A percentile compares a stretch with the other conserved stretches of the same genome.
Evolutionary conservation across 2,329 filamentous ascomycete species (phyloP).

Genomic region (Aureobasidium lini): DNA sequence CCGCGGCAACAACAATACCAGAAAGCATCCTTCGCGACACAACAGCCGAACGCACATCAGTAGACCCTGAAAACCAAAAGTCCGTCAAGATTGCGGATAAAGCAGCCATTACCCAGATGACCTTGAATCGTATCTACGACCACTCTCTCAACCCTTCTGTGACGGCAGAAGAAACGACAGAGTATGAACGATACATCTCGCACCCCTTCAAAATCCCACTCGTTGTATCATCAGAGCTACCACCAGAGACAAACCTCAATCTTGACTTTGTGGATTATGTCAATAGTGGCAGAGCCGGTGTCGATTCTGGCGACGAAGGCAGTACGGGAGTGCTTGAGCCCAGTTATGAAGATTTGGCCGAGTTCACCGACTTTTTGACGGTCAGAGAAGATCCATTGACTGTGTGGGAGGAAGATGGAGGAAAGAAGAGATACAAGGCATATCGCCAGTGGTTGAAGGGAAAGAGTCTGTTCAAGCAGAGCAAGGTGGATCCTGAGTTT

Average conservation of each 20-base stretch:
- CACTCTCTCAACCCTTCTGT: conserved; percentile 83
- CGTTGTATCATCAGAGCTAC: conserved; percentile 62
- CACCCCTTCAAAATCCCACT: conserved; percentile 86
- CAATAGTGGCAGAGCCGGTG: conserved; percentile 49
- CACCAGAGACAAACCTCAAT: conserved; percentile 42
- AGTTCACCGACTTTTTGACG: conserved; percentile 56
- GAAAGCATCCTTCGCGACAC: conserved; percentile 13
- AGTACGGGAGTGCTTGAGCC: conserved; percentile 42
- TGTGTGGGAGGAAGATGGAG: conserved; percentile 75
- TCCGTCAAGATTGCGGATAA: conserved; percentile 51
- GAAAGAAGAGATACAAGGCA: conserved; percentile 93
- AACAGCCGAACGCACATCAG: not conserved
- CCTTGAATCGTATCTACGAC: conserved; percentile 74
- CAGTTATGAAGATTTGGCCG: conserved; percentile 38
- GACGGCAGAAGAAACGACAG: conserved; percentile 65
- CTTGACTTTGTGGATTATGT: conserved; percentile 76
- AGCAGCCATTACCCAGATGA: conserved; percentile 77
- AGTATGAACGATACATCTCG: conserved; percentile 81
- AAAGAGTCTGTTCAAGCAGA: conserved; percentile 93
- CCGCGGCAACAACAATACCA: not conserved
- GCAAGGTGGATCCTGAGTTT: conserved; percentile 46
- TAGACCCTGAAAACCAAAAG: conserved; percentile 3
- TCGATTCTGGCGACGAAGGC: conserved; percentile 22
- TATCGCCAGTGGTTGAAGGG: conserved; percentile 92
- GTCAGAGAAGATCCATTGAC: conserved; percentile 78